Evolutionary conservation across 371 early-diverging fungal species (phyloP).

Genomic region (Saksenaea vasiformis): DNA sequence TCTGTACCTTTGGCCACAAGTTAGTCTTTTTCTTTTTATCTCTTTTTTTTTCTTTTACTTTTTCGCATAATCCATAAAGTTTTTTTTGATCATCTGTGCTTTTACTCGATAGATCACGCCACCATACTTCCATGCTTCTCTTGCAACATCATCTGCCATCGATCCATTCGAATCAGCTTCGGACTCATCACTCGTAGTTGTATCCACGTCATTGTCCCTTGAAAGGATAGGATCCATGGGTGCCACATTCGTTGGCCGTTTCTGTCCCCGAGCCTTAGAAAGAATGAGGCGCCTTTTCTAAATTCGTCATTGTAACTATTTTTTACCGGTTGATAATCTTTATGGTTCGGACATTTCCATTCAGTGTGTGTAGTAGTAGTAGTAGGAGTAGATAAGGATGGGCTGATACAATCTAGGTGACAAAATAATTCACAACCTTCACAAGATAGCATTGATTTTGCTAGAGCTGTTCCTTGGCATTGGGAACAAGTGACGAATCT

Average conservation of each 20-base stretch:
- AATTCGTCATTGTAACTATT: background rate
- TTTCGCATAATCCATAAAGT: slow-evolving; percentile 1
- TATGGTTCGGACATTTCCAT: background rate
- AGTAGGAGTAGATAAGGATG: background rate
- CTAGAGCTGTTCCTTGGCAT: background rate
- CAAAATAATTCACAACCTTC: background rate
- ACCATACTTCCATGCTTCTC: slow-evolving; percentile 7
- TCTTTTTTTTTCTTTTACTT: background rate
- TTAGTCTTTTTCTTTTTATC: too few relatives aligned
- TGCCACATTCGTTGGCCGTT: background rate
- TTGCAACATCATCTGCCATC: slow-evolving; percentile 1
- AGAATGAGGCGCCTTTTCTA: background rate
- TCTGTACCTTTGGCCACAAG: background rate
- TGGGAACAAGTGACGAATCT: background rate
- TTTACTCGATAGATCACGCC: slow-evolving; percentile 4
- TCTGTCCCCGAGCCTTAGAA: background rate
- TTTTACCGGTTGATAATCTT: background rate
- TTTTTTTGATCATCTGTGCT: slow-evolving; percentile 1
- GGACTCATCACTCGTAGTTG: background rate
- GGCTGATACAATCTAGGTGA: background rate
- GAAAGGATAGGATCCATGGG: background rate
- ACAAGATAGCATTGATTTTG: background rate
- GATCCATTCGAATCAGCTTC: slow-evolving; percentile 1
- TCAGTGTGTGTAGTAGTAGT: too few relatives aligned
- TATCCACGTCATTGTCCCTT: background rate